Evolutionary conservation across 495 filamentous ascomycete species (phyloP).

Genomic region (Penicillium maclennaniae): DNA sequence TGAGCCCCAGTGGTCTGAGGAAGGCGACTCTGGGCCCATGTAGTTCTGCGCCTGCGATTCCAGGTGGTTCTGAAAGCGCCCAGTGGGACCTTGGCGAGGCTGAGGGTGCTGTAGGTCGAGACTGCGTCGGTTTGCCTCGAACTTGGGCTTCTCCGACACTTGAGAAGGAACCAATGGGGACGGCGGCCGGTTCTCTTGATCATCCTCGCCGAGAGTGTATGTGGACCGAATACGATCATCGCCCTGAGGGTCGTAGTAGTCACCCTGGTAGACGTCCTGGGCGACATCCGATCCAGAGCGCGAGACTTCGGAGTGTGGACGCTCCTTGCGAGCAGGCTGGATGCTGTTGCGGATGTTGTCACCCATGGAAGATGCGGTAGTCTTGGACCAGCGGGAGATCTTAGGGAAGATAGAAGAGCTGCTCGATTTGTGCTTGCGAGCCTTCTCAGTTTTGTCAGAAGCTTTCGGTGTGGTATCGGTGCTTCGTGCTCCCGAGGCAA

Average conservation of each 20-base stretch:
- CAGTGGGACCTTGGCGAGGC: conserved; percentile 76
- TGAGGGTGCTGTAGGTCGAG: conserved; percentile 88
- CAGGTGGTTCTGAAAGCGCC: conserved; percentile 73
- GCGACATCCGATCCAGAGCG: conserved; percentile 70
- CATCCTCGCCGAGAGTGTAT: conserved; percentile 50
- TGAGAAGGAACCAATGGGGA: conserved; percentile 61
- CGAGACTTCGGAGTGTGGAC: conserved; percentile 54
- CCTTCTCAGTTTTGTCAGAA: conserved; percentile 55
- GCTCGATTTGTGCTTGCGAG: conserved; percentile 86
- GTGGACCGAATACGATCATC: conserved; percentile 70
- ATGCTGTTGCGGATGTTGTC: conserved; percentile 52
- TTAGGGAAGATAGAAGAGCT: conserved; percentile 87
- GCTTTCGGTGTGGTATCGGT: conserved; percentile 73
- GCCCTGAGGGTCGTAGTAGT: conserved; percentile 60
- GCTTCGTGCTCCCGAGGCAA: conserved; percentile 55
- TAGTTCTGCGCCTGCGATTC: conserved; percentile 76
- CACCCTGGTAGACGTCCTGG: conserved; percentile 54
- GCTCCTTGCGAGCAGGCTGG: conserved; percentile 45
- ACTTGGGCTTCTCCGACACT: conserved; percentile 81
- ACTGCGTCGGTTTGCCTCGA: conserved; percentile 85
- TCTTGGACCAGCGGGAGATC: conserved; percentile 96
- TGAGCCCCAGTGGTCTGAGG: conserved; percentile 70
- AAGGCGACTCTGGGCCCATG: conserved; percentile 60
- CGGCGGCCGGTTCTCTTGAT: conserved; percentile 51
- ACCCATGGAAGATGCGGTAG: conserved; percentile 76